phyloP scores from a whole-genome alignment of 2,329 filamentous ascomycete genomes.

The Diplocarpon mali region DNA sequence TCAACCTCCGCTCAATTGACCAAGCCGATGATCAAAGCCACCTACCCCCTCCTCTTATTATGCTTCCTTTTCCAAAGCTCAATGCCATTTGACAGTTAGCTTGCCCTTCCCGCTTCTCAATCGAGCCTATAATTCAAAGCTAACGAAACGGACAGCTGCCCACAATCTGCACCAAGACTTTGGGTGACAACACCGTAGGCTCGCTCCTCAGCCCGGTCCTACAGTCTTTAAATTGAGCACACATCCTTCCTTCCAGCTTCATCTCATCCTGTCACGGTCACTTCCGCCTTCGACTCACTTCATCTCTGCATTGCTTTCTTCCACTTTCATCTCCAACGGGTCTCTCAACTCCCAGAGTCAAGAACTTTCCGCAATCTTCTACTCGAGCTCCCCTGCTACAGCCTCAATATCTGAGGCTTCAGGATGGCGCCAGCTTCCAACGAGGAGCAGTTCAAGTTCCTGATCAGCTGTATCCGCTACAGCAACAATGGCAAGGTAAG shows the following conservation, averaged over 20 bases:
- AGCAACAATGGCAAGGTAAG: conserved; percentile 47
- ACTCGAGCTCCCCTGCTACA: background rate
- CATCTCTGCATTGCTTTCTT: conserved; percentile 4
- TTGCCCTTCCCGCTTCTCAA: background rate
- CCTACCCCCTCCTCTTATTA: background rate
- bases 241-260: conserved; percentile 4
- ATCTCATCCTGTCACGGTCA: conserved; percentile 10
- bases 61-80: background rate
- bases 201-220: conserved; percentile 3
- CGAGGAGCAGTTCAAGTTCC: conserved; percentile 51
- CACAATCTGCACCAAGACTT: conserved; percentile 15
- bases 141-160: conserved; percentile 8
- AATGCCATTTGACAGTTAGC: background rate
- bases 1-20: too few species aligned
- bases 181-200: conserved; percentile 15
- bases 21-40: background rate
- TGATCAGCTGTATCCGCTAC: conserved; percentile 54
- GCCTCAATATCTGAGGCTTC: background rate
- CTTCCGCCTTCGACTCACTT: conserved; percentile 5
- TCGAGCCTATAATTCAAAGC: background rate
- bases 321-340: conserved; percentile 6
- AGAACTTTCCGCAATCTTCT: background rate
- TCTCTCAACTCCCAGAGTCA: conserved; percentile 1
- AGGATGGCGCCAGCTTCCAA: conserved; percentile 40
- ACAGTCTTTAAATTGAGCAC: conserved; percentile 15